Conservation (phyloP, 2,329 filamentous ascomycete genomes). For the Didymosphaeria variabile region DNA sequence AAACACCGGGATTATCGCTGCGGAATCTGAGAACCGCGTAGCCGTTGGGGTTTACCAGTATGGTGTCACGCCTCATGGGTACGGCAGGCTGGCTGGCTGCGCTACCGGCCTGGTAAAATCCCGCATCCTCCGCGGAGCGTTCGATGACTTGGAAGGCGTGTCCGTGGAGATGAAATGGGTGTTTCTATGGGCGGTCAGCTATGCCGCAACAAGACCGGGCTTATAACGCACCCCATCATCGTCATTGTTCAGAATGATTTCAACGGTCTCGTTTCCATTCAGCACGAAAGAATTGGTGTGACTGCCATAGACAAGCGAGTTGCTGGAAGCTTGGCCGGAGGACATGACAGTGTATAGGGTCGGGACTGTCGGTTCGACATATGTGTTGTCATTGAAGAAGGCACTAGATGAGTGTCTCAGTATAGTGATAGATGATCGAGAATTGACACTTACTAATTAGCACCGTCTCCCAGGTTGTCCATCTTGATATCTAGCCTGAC, state of each 20-base stretch:
- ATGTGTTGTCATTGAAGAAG: conserved; percentile 77
- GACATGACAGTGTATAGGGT: conserved; percentile 79
- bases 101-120: conserved; percentile 59
- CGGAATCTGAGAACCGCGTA: conserved; percentile 65
- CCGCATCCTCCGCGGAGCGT: conserved; percentile 44
- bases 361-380: conserved; percentile 77
- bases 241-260: conserved; percentile 80
- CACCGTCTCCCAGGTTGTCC: conserved; percentile 73
- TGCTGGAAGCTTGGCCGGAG: conserved; percentile 59
- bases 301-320: conserved; percentile 58
- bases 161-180: conserved; percentile 76
- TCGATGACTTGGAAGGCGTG: conserved; percentile 48
- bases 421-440: not conserved
- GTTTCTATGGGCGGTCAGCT: conserved; percentile 57
- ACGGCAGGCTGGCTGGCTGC: conserved; percentile 38
- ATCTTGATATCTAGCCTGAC: conserved; percentile 69
- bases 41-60: conserved; percentile 63
- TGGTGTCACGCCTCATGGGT: conserved; percentile 61
- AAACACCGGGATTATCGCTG: conserved; percentile 59
- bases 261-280: conserved; percentile 71
- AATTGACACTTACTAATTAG: conserved; percentile 63
- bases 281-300: conserved; percentile 70
- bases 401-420: conserved; percentile 40
- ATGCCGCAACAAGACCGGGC: not conserved
- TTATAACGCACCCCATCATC: conserved; percentile 53